Evolutionary conservation across 2,329 filamentous ascomycete genomes (phyloP), one percentile per base, ranked within the genome.

Genomic region (Shiraia sp.): DNA sequence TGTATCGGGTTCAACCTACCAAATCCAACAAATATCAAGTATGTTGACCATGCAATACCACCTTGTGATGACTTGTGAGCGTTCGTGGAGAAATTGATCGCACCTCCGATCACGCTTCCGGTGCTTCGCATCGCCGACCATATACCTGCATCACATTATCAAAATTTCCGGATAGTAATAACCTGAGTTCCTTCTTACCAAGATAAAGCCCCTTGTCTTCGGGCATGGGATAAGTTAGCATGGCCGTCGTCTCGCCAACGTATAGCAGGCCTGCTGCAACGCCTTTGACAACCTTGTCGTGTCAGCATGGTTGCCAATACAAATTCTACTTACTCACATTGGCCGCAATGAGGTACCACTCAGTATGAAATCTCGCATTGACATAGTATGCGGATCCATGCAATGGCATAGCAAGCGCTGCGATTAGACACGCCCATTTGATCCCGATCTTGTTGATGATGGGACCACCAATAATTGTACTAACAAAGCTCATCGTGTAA

Each of bases 71-170:
- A 24, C 13, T 44, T 28, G n/a, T 15, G 32, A 22, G 22, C 36
- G 13, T 47, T 47, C 2, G 37, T 47, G 8, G 45, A 47, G 10
- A 47, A 47, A 14, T 47, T 47, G 16, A 47, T 47, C 10, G 32
- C 45, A 6, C 45, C 45, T 19, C 45, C 45, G 30, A 47, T 47
- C 10, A 45, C 33, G 29, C 45, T 47, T 16, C 45, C 45, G 12
- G 23, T 34, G 32, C 30, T 47, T 37, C 45, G 45, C 45, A 47
- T 47, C 17, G 45, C 45, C 8, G 45, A 47, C 45, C 45, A 47
- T 19, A 45, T 36, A 7, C 43, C 43, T 47, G 5, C 19, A 17
- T 29, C 12, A 23, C 15, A 2, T 47, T 13, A 43, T 13, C 29
- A 28, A 2, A 29, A 15, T 36, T n/a, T 10, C 12, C 19, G 2